phyloP scores from a whole-genome alignment of 75 land plant species.

The Sequoia sempervirens region DNA sequence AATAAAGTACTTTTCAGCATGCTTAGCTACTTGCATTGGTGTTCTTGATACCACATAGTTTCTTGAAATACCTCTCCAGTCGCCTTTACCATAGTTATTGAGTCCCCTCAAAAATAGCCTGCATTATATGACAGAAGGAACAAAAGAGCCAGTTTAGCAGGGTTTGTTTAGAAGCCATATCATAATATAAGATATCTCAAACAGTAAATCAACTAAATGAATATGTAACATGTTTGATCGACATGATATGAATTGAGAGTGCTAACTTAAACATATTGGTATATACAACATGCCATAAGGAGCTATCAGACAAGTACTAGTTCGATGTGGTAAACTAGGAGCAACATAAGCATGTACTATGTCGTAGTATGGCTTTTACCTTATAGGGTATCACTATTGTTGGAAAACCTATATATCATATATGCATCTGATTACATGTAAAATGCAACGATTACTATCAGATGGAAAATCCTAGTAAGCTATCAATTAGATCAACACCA shows the following conservation, averaged over 20 bases:
- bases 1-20: slow-evolving; percentile 60
- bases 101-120: slow-evolving; percentile 59
- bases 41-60: slow-evolving; percentile 49
- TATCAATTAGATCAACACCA: no score
- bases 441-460: no score
- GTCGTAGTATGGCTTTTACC: not conserved
- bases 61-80: slow-evolving; percentile 61
- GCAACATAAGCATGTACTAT: not conserved
- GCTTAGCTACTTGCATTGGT: slow-evolving; percentile 32
- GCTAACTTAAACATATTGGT: not conserved
- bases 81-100: slow-evolving; percentile 57
- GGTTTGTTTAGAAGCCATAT: not conserved
- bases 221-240: not conserved
- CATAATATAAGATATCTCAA: no score
- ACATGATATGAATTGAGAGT: not conserved
- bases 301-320: not conserved
- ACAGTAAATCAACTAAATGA: not conserved
- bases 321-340: not conserved
- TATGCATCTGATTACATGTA: not conserved
- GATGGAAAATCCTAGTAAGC: no score
- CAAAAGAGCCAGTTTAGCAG: not conserved
- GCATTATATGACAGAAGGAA: slow-evolving; percentile 4
- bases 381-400: not conserved
- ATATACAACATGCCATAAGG: not conserved
- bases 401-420: not conserved